Percentiles rank a stretch among this genome's conserved stretches.
Conservation (phyloP, 257 asterid genomes). For the Plectranthus barbatus region DNA sequence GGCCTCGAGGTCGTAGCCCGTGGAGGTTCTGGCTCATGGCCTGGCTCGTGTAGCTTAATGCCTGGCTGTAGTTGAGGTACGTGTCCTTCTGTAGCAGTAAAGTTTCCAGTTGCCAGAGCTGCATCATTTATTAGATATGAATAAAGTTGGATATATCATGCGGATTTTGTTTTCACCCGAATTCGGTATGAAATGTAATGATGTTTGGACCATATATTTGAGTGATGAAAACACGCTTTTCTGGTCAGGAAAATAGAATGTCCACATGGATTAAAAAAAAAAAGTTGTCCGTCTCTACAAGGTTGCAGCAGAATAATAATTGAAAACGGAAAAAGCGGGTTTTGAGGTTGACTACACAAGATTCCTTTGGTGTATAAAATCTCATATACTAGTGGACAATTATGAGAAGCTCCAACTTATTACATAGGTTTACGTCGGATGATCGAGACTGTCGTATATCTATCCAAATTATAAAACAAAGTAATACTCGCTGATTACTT, state of each 20-base stretch:
- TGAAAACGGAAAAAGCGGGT: not conserved
- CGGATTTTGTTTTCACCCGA: not conserved
- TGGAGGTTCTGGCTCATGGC: slow-evolving; percentile 93
- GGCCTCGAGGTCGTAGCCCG: slow-evolving; percentile 58
- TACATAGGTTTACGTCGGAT: no score
- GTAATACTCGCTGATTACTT: no score
- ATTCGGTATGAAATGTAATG: slow-evolving; percentile 5
- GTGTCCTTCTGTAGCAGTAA: slow-evolving; percentile 92
- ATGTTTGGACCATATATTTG: slow-evolving; percentile 25
- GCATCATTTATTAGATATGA: slow-evolving; percentile 39
- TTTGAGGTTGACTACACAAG: not conserved
- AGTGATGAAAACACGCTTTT: slow-evolving; percentile 62
- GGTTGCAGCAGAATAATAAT: not conserved
- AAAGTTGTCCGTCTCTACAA: not conserved
- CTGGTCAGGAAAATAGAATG: slow-evolving; percentile 26
- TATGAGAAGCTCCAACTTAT: no score
- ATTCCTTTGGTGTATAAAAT: not conserved
- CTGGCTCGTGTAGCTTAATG: slow-evolving; percentile 95
- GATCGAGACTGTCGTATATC: no score
- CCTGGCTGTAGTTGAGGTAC: slow-evolving; percentile 88
- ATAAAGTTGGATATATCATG: slow-evolving; percentile 26
- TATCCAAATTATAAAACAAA: no score
- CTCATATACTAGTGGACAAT: no score
- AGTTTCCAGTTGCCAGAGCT: slow-evolving; percentile 99
- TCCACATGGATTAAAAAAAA: slow-evolving; percentile 32